Conservation (phyloP, 176 grass and related monocot genomes). For the Themeda triandra region DNA sequence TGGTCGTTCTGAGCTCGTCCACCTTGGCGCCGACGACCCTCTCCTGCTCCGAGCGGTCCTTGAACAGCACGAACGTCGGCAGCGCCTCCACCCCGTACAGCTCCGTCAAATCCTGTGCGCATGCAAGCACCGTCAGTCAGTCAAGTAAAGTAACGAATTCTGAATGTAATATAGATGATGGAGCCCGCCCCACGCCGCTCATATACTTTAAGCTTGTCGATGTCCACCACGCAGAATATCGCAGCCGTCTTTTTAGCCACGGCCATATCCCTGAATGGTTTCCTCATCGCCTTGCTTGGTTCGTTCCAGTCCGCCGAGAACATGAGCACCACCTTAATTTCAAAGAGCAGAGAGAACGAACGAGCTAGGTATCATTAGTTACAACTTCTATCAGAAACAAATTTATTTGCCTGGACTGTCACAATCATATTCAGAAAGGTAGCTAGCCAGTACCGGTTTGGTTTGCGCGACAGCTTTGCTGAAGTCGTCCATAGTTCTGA, state of each 20-base stretch:
- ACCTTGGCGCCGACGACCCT: constrained; percentile 10
- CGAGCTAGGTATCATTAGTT: too few species aligned
- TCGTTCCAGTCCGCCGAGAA: constrained; percentile 1
- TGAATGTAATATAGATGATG: too few species aligned
- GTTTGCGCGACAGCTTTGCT: too few species aligned
- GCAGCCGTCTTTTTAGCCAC: neutral
- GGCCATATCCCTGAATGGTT: neutral
- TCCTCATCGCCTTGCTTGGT: neutral
- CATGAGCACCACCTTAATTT: constrained; percentile 18
- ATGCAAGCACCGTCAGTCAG: neutral
- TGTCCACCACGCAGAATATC: neutral
- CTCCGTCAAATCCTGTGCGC: neutral
- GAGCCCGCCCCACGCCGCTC: too few species aligned
- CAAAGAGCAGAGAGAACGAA: too few species aligned
- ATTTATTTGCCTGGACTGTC: too few species aligned
- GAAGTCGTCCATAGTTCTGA: too few species aligned
- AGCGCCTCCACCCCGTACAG: neutral
- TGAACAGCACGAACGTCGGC: constrained; percentile 10
- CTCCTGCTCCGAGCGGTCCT: neutral
- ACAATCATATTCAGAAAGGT: too few species aligned
- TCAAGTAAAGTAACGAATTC: too few species aligned
- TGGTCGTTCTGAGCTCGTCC: neutral
- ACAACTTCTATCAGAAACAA: too few species aligned
- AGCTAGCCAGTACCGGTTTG: too few species aligned
- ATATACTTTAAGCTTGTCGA: neutral